Conservation (phyloP, 208 protist species). For the Angomonas ambiguus region DNA sequence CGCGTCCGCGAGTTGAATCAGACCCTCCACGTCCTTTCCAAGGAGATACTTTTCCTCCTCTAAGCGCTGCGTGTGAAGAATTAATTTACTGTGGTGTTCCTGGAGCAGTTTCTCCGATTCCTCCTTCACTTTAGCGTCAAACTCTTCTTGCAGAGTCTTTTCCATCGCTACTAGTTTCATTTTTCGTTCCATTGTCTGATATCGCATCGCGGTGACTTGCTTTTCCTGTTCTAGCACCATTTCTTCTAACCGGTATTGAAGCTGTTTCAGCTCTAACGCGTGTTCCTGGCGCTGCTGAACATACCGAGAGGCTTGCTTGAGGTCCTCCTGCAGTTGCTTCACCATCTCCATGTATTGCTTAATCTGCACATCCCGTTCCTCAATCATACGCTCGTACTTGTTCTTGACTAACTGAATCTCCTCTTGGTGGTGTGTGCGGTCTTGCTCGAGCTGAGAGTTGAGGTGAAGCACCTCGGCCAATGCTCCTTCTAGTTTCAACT, state of each 20-base stretch:
- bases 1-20: constrained; percentile 48
- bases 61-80: constrained; percentile 41
- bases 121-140: constrained; percentile 44
- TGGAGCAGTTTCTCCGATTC: constrained; percentile 43
- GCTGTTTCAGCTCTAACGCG: constrained; percentile 51
- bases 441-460: constrained; percentile 30
- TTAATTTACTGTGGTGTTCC: constrained; percentile 29
- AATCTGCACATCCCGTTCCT: constrained; percentile 61
- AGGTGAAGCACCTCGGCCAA: constrained; percentile 24
- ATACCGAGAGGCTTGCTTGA: constrained; percentile 46
- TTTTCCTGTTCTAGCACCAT: constrained; percentile 46
- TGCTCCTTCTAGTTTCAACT: constrained; percentile 36
- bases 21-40: constrained; percentile 58
- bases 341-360: constrained; percentile 37
- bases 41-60: constrained; percentile 47
- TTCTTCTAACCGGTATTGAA: constrained; percentile 61
- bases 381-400: constrained; percentile 49
- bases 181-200: constrained; percentile 79
- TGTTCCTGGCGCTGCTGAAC: constrained; percentile 63
- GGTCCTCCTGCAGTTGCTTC: constrained; percentile 55
- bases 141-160: constrained; percentile 59
- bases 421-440: constrained; percentile 23
- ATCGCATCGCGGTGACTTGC: constrained; percentile 61
- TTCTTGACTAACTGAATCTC: constrained; percentile 27
- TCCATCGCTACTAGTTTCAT: constrained; percentile 75